phyloP scores from a whole-genome alignment of 73 alveolate genomes.

The Symbiodinium pilosum region DNA sequence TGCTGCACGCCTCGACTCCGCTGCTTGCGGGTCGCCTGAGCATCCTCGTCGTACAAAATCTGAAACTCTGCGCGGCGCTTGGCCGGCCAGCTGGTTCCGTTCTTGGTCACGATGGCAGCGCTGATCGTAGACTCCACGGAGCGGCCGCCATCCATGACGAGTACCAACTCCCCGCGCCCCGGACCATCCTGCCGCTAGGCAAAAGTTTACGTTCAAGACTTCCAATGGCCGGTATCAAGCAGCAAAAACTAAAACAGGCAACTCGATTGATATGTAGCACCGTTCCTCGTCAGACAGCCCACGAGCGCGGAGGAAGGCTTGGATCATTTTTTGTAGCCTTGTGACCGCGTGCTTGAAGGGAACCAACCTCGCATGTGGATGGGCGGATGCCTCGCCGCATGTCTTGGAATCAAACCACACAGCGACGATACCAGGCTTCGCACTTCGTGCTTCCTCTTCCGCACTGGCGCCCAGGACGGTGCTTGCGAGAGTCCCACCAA shows the following conservation, averaged over 20 bases:
- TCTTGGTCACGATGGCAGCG: neutral
- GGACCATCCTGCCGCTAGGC: neutral
- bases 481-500: neutral
- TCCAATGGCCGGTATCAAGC: neutral
- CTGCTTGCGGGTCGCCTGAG: neutral
- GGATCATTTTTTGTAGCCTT: neutral
- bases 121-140: neutral
- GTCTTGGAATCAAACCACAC: neutral
- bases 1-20: neutral
- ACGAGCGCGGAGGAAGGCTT: neutral
- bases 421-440: no score
- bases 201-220: neutral
- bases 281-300: neutral
- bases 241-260: neutral
- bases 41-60: neutral
- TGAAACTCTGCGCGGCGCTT: no score
- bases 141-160: no score
- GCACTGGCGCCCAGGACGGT: neutral
- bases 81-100: neutral
- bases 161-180: neutral
- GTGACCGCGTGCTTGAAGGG: no score
- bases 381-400: neutral
- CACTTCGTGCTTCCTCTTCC: neutral
- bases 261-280: neutral
- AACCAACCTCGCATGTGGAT: no score